Evolutionary conservation across 495 filamentous ascomycete genomes (phyloP).

Genomic region (Aspergillus egyptiacus): DNA sequence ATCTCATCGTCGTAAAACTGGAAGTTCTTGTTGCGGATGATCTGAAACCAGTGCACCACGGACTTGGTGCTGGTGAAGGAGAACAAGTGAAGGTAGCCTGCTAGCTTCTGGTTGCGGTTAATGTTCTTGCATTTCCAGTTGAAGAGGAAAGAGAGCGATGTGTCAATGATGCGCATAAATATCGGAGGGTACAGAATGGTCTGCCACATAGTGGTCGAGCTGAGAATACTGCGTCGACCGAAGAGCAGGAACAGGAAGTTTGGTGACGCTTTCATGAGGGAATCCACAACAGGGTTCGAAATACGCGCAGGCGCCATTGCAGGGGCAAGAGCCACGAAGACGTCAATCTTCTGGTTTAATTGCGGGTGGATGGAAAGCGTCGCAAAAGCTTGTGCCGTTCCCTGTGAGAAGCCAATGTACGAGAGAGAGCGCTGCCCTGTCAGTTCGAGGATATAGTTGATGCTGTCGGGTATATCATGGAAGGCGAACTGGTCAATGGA

Average conservation of each 20-base stretch:
- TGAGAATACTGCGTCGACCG: conserved; percentile 87
- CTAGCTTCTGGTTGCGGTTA: conserved; percentile 79
- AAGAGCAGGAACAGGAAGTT: conserved; percentile 91
- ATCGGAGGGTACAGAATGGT: conserved; percentile 91
- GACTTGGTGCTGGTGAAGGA: conserved; percentile 94
- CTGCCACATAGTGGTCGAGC: conserved; percentile 95
- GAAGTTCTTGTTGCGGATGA: conserved; percentile 89
- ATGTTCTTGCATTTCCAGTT: conserved; percentile 88
- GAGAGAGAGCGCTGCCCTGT: conserved; percentile 80
- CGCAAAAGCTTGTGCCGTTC: conserved; percentile 94
- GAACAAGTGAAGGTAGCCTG: conserved; percentile 94
- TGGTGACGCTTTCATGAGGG: conserved; percentile 88
- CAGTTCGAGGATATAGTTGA: conserved; percentile 81
- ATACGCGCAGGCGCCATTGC: conserved; percentile 95
- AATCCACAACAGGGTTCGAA: conserved; percentile 80
- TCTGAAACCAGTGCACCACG: conserved; percentile 98
- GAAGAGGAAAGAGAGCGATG: conserved; percentile 75
- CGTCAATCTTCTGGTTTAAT: conserved; percentile 88
- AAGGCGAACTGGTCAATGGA: conserved; percentile 98
- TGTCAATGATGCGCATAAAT: conserved; percentile 84
- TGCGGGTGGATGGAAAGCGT: conserved; percentile 88
- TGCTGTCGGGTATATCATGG: conserved; percentile 92
- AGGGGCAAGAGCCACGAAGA: conserved; percentile 95
- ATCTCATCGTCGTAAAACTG: conserved; percentile 98
- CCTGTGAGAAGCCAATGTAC: conserved; percentile 96